Evolutionary conservation across 2,329 filamentous ascomycete species (phyloP).

Genomic region (Talaromyces sp.): DNA sequence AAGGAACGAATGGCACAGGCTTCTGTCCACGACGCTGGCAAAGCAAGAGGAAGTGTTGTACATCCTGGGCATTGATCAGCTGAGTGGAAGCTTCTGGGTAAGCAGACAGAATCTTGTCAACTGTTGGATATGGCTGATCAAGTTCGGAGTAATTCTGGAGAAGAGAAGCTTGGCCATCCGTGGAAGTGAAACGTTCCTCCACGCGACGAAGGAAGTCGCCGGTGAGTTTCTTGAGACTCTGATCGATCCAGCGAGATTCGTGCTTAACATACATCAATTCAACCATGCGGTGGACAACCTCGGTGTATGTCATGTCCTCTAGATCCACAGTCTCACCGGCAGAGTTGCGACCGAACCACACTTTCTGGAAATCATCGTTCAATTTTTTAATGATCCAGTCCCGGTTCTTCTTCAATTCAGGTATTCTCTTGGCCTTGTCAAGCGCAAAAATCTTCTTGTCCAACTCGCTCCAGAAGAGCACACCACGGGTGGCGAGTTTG

Average conservation of each 20-base stretch:
- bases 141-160: conserved; percentile 90
- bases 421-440: conserved; percentile 88
- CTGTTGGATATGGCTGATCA: conserved; percentile 70
- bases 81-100: conserved; percentile 87
- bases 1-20: conserved; percentile 91
- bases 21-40: conserved; percentile 92
- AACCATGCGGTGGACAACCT: conserved; percentile 81
- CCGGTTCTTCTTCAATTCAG: conserved; percentile 82
- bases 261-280: conserved; percentile 90
- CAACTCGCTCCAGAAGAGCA: conserved; percentile 97
- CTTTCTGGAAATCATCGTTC: conserved; percentile 94
- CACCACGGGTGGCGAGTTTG: conserved; percentile 94
- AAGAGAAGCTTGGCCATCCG: conserved; percentile 67
- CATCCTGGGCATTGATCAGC: conserved; percentile 96
- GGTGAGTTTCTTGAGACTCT: conserved; percentile 74
- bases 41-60: conserved; percentile 91
- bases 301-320: conserved; percentile 92
- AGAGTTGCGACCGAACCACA: conserved; percentile 89
- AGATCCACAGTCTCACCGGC: conserved; percentile 77
- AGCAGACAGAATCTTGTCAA: conserved; percentile 73
- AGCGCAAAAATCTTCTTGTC: conserved; percentile 96
- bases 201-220: conserved; percentile 95
- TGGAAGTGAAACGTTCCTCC: conserved; percentile 89
- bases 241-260: conserved; percentile 86
- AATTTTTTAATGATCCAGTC: conserved; percentile 93